These are phyloP conservation scores for Rosa chinensis DNA, from an alignment of 306 rosid genomes.

Conservation along the genomic window DNA sequence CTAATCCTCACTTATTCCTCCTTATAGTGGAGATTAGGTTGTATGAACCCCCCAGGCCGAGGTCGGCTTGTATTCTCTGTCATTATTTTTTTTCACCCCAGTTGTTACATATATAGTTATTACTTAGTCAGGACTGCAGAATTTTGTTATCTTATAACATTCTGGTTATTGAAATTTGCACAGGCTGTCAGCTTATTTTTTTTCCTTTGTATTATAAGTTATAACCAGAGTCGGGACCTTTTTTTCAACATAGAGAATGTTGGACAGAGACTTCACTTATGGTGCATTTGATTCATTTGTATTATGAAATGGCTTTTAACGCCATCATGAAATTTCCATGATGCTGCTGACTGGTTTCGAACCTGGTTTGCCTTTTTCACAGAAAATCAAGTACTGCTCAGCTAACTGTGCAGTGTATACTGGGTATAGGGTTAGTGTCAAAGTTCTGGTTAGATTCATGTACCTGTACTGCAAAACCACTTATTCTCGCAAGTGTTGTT, in stretches of 20 bases:
- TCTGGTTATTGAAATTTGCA: slow-evolving; percentile 79
- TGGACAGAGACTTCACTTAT: slow-evolving; percentile 15
- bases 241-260: slow-evolving; percentile 22
- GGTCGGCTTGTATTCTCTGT: slow-evolving; percentile 56
- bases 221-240: slow-evolving; percentile 16
- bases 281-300: slow-evolving; percentile 21
- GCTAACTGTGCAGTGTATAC: neutral
- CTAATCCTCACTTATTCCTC: slow-evolving; percentile 50
- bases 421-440: neutral
- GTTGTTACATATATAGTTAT: slow-evolving; percentile 77
- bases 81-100: slow-evolving; percentile 23
- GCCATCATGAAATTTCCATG: neutral
- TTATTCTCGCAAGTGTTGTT: neutral
- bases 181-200: slow-evolving; percentile 44
- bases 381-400: neutral
- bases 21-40: slow-evolving; percentile 61
- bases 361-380: neutral
- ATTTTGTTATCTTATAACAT: slow-evolving; percentile 60
- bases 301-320: slow-evolving; percentile 11
- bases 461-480: neutral
- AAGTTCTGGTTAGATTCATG: neutral
- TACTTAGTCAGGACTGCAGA: slow-evolving; percentile 65
- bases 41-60: slow-evolving; percentile 56
- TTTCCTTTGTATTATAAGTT: slow-evolving; percentile 33
- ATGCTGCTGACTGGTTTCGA: neutral